These are phyloP conservation scores for Chalaropsis thielavioides DNA, from an alignment of 2,329 filamentous ascomycete genomes.

Conservation along the genomic window DNA sequence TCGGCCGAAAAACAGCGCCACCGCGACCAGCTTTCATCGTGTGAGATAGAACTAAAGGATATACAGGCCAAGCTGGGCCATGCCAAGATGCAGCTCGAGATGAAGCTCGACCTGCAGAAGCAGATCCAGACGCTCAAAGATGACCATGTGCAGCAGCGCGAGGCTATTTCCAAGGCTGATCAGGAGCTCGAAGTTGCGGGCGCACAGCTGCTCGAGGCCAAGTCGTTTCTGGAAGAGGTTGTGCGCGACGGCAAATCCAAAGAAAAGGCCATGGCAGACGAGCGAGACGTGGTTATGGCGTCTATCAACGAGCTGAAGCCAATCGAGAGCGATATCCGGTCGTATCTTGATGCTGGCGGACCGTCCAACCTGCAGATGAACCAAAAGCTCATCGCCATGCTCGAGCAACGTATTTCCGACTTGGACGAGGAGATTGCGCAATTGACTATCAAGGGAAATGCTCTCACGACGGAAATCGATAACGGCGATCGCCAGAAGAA, in stretches of 20 bases:
- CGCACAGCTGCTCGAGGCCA: conserved; percentile 62
- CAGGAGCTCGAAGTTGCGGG: conserved; percentile 57
- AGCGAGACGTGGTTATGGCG: conserved; percentile 55
- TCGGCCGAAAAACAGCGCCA: conserved; percentile 56
- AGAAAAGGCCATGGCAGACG: conserved; percentile 56
- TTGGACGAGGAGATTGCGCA: conserved; percentile 54
- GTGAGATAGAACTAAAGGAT: conserved; percentile 69
- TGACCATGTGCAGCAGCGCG: conserved; percentile 52
- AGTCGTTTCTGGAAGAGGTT: conserved; percentile 62
- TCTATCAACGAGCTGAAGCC: conserved; percentile 65
- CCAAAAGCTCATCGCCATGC: conserved; percentile 49
- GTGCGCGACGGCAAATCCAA: conserved; percentile 54
- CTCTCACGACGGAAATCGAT: conserved; percentile 59
- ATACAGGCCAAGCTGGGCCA: conserved; percentile 56
- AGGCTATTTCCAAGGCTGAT: conserved; percentile 55
- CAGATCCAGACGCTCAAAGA: conserved; percentile 63
- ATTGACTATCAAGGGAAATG: conserved; percentile 58
- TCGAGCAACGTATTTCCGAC: conserved; percentile 51
- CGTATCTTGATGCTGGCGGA: conserved; percentile 65
- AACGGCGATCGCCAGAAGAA: conserved; percentile 73
- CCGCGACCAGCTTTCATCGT: conserved; percentile 48
- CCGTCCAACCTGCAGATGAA: conserved; percentile 55
- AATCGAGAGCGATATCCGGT: conserved; percentile 61
- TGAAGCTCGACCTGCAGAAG: conserved; percentile 54
- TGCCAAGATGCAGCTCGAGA: conserved; percentile 62